Base-by-base conservation (phyloP, 805 yeast genomes). In the Vanderwaltozyma yarrowii region DNA sequence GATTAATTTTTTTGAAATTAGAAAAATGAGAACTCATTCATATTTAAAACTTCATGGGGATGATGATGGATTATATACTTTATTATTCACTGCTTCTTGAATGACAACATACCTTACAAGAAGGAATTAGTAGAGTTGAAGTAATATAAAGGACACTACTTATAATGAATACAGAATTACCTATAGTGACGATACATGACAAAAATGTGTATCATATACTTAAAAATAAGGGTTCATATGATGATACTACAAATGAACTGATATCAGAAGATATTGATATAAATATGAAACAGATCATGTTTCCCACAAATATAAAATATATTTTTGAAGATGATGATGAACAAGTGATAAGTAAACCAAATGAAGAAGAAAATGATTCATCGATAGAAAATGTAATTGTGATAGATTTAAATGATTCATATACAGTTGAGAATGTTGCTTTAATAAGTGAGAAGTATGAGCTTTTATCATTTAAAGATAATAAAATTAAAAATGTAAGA, bases 271-370 rank as follows among this genome's bases (percentile, higher is more conserved):
- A 40, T 2, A 36, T 34, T 11, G 32, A 40, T 16, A 33, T 38
- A 19, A 40, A 4, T 12, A 20, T 15, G 5, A 27, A 41, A 15
- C 16, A 15, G 7, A 21, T 14, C 2, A 51, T 49, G 49, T 58
- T 51, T 32, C 55, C 57, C 1, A 56, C 57, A 6, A 54, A 56
- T 36, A 44, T 57, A 6, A 48, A 43, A 30, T 58, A 54, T 38
- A 48, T 58, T 17, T 58, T 57, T 39, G 58, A 56, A 27, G 60
- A 53, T 36, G 61, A 56, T 35, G 48, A 47, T n/a, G 46, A 45
- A 8, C 31, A 30, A 4, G 35, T 24, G 6, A 43, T 39, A 14
- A 40, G 37, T 15, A 30, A 35, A 13, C n/a, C 28, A 4, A 30
- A 12, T n/a, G 36, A 37, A 7, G 38, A 38, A 9, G 31, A 41